Evolutionary conservation across 176 grass and related monocot genomes (phyloP).

Genomic region (Thalia dealbata): DNA sequence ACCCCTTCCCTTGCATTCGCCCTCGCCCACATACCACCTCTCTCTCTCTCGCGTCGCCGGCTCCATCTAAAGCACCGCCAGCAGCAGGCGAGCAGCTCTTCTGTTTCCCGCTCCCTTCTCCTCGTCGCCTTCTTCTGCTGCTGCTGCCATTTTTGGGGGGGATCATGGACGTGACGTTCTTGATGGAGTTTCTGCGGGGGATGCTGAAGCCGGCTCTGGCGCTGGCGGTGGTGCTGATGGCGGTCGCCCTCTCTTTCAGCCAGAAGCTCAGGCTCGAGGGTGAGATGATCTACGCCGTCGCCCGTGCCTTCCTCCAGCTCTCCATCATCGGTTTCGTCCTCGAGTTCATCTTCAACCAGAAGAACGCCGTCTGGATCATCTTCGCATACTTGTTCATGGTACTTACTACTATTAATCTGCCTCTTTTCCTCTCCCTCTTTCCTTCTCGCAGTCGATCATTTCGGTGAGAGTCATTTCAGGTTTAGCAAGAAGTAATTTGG

Average conservation of each 20-base stretch:
- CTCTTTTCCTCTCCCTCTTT: background rate
- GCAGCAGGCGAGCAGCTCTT: background rate
- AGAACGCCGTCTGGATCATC: slow-evolving; percentile 65
- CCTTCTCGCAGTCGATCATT: background rate
- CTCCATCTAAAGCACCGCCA: background rate
- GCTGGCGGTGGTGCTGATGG: slow-evolving; percentile 51
- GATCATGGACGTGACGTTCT: slow-evolving; percentile 43
- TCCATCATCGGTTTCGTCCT: slow-evolving; percentile 92
- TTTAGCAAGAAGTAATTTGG: background rate
- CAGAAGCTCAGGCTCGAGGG: slow-evolving; percentile 58
- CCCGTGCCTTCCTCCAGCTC: slow-evolving; percentile 85
- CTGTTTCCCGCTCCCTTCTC: background rate
- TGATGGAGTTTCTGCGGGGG: slow-evolving; percentile 54
- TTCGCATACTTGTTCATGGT: slow-evolving; percentile 98
- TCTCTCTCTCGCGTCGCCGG: background rate
- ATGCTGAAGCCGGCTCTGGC: slow-evolving; percentile 79
- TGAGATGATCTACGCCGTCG: slow-evolving; percentile 82
- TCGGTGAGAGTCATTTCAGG: background rate
- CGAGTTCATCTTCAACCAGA: slow-evolving; percentile 89
- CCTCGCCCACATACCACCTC: slow-evolving; percentile 1
- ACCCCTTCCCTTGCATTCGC: background rate
- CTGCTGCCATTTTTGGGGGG: background rate
- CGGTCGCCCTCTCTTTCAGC: slow-evolving; percentile 59
- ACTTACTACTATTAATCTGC: slow-evolving; percentile 12
- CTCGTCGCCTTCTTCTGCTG: background rate